These are phyloP conservation scores for Leersia perrieri DNA, from an alignment of 176 grass and related monocot species.

Conservation along the genomic window DNA sequence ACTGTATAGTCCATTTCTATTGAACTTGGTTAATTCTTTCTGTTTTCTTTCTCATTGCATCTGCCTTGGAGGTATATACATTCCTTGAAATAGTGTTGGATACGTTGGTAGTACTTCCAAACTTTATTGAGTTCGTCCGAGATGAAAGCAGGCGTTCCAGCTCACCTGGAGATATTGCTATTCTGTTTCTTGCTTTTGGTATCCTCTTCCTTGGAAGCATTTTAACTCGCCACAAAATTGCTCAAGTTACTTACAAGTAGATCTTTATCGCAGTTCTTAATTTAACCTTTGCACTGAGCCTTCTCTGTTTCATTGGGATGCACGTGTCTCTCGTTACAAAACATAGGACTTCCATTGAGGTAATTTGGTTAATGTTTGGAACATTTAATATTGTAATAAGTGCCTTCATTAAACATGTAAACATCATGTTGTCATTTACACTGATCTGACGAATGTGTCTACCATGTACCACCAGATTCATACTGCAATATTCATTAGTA, in stretches of 20 bases:
- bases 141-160: constrained; percentile 49
- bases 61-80: constrained; percentile 61
- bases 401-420: background rate
- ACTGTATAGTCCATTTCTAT: constrained; percentile 15
- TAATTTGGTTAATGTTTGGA: constrained; percentile 38
- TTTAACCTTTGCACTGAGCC: constrained; percentile 82
- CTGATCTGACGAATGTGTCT: background rate
- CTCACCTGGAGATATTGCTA: constrained; percentile 61
- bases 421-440: background rate
- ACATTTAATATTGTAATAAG: background rate
- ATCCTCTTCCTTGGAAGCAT: constrained; percentile 24
- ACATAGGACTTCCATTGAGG: constrained; percentile 87
- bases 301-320: constrained; percentile 78
- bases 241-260: constrained; percentile 23
- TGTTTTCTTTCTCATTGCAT: constrained; percentile 3
- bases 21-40: constrained; percentile 11
- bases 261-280: constrained; percentile 80
- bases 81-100: constrained; percentile 68
- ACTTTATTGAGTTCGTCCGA: constrained; percentile 68
- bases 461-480: background rate
- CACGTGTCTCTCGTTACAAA: constrained; percentile 56
- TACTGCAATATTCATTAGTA: background rate
- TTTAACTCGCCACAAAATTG: constrained; percentile 15
- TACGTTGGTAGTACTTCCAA: constrained; percentile 63
- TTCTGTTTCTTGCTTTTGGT: constrained; percentile 86